phyloP scores from a whole-genome alignment of 306 rosid genomes.

The Acacia confusa region DNA sequence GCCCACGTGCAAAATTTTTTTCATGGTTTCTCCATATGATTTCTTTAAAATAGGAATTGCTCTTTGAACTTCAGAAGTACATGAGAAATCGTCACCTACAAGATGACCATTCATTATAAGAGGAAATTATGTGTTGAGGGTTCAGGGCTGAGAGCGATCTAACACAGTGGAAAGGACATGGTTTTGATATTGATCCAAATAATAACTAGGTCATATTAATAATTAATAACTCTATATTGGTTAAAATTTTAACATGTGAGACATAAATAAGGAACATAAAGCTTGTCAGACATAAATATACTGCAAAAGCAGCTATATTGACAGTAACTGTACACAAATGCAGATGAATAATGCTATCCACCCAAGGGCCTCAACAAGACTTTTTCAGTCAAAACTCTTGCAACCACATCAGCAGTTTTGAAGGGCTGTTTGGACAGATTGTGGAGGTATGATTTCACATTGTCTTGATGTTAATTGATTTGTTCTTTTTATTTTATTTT shows the following conservation, averaged over 20 bases:
- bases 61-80: conserved; percentile 60
- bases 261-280: background rate
- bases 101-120: conserved; percentile 3
- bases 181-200: background rate
- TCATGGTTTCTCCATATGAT: conserved; percentile 64
- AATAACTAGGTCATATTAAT: background rate
- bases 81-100: conserved; percentile 53
- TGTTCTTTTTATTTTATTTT: background rate
- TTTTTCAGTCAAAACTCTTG: conserved; percentile 4
- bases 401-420: background rate
- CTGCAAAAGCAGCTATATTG: conserved; percentile 1
- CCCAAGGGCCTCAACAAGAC: background rate
- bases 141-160: background rate
- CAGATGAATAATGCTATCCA: background rate
- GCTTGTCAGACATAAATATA: background rate
- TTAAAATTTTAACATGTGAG: background rate
- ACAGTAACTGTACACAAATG: background rate
- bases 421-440: background rate
- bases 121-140: background rate
- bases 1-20: conserved; percentile 66
- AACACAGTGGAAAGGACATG: background rate
- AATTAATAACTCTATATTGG: background rate
- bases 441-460: background rate
- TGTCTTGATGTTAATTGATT: background rate
- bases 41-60: conserved; percentile 57